Evolutionary conservation across 495 filamentous ascomycete species (phyloP), one percentile per base, ranked within the genome.

Genomic region (Pyrenopolyporus hunteri): DNA sequence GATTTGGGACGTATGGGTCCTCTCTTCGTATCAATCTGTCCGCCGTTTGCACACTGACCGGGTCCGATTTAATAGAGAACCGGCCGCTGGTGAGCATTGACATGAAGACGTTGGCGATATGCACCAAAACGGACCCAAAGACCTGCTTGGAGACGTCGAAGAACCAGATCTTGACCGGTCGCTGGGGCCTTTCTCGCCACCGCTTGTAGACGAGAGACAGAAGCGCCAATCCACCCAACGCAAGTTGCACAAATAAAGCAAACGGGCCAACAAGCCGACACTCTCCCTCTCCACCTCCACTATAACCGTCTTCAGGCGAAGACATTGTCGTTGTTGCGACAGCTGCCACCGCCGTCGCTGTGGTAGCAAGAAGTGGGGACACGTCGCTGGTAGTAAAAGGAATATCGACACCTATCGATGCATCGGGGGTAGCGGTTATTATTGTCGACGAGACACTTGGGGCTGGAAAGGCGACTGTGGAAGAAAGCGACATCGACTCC

Each of bases 81-180:
- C 88, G 83, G 14, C 93, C 93, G 42, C 89, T 90, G 3, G 89
- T 93, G 48, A 98, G 81, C 91, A 98, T 90, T 37, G 91, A 95
- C 87, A 98, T 93, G 67, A 96, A 80, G 6, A 98, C 82, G 70
- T 98, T 98, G 16, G 91, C 87, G 22, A 91, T 80, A 73, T 98
- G 94, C 19, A 96, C 84, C 78, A 98, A 82, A 36, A 89, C 85
- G 36, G 90, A 92, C 7, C 94, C 94, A 59, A 97, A 88, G n/a
- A 98, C 92, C 78, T 98, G 94, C 77, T 98, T 98, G 11, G 89
- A 93, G 26, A 87, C 94, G 74, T 98, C 94, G 70, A 98, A 98
- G 65, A 87, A 91, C 93, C 93, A 98, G 60, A 98, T 90, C 74
- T 91, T 91, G 51, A 98, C 55, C 13, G 95, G 95, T 35, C 94